Conservation (phyloP, 1,284 basidiomycete species). For the Microbotryum violaceum region DNA sequence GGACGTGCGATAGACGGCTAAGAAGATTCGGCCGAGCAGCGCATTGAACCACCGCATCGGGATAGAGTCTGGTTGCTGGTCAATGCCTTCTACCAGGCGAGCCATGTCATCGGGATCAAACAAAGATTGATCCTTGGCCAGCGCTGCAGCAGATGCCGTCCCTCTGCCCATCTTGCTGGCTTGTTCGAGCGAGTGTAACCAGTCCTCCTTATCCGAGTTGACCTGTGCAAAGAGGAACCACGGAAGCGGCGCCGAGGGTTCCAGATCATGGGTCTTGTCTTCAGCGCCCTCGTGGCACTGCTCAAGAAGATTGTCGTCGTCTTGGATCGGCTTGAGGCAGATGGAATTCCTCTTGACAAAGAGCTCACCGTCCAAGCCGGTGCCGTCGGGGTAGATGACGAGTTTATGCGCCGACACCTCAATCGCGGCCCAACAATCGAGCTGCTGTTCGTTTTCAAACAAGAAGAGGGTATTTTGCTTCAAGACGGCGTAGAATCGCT, state of each 20-base stretch:
- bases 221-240: constrained; percentile 85
- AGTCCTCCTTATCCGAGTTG: constrained; percentile 74
- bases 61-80: constrained; percentile 87
- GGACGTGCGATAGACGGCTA: constrained; percentile 62
- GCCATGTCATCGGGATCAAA: constrained; percentile 77
- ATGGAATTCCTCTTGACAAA: constrained; percentile 83
- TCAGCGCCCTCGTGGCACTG: constrained; percentile 40
- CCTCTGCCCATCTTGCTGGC: constrained; percentile 51
- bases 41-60: constrained; percentile 97
- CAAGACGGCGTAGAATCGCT: constrained; percentile 78
- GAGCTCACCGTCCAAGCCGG: constrained; percentile 68
- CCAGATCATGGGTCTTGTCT: constrained; percentile 40
- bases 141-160: constrained; percentile 14
- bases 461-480: constrained; percentile 82
- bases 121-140: constrained; percentile 45
- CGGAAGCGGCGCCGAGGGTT: constrained; percentile 46
- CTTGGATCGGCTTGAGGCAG: constrained; percentile 63
- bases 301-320: constrained; percentile 65
- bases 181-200: constrained; percentile 83
- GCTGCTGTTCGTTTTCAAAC: constrained; percentile 80
- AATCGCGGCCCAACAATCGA: constrained; percentile 75
- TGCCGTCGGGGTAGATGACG: constrained; percentile 61
- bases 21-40: constrained; percentile 81
- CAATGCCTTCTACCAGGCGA: constrained; percentile 70
- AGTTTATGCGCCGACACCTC: constrained; percentile 66